A percentile compares a stretch with the other conserved stretches of the same genome.
Conservation (phyloP, 2,329 filamentous ascomycete species). For the Aspergillus floridensis region DNA sequence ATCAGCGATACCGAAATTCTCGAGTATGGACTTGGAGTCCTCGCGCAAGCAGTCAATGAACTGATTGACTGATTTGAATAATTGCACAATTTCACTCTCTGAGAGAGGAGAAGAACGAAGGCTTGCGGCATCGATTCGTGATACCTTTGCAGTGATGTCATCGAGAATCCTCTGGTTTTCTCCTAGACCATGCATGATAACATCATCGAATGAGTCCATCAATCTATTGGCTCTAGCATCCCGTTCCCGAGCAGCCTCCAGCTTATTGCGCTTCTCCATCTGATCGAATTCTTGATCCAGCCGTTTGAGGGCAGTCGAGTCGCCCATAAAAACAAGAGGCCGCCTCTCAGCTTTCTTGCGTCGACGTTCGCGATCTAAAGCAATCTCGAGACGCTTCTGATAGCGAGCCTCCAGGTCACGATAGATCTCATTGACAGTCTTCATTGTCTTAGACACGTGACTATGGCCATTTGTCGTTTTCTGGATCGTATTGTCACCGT, state of each 20-base stretch:
- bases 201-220: slow-evolving; percentile 52
- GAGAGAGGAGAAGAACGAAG: slow-evolving; percentile 34
- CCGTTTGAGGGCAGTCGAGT: slow-evolving; percentile 51
- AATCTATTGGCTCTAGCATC: slow-evolving; percentile 51
- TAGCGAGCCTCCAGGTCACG: slow-evolving; percentile 50
- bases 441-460: slow-evolving; percentile 45
- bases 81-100: slow-evolving; percentile 35
- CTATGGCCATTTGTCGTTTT: slow-evolving; percentile 31
- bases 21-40: slow-evolving; percentile 48
- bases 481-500: slow-evolving; percentile 37
- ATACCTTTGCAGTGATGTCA: slow-evolving; percentile 45
- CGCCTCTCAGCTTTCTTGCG: slow-evolving; percentile 55
- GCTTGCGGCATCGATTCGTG: slow-evolving; percentile 34
- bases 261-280: slow-evolving; percentile 51
- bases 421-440: slow-evolving; percentile 46
- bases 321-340: slow-evolving; percentile 52
- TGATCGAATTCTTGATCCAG: slow-evolving; percentile 50
- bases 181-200: slow-evolving; percentile 50
- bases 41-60: slow-evolving; percentile 40
- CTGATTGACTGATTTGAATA: slow-evolving; percentile 39
- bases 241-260: slow-evolving; percentile 50
- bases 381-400: slow-evolving; percentile 49
- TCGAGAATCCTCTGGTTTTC: slow-evolving; percentile 53
- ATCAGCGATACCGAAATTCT: slow-evolving; percentile 50
- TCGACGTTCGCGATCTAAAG: slow-evolving; percentile 53